Base-by-base conservation (phyloP, 2,329 filamentous ascomycete genomes). In the Epichloe aotearoae region DNA sequence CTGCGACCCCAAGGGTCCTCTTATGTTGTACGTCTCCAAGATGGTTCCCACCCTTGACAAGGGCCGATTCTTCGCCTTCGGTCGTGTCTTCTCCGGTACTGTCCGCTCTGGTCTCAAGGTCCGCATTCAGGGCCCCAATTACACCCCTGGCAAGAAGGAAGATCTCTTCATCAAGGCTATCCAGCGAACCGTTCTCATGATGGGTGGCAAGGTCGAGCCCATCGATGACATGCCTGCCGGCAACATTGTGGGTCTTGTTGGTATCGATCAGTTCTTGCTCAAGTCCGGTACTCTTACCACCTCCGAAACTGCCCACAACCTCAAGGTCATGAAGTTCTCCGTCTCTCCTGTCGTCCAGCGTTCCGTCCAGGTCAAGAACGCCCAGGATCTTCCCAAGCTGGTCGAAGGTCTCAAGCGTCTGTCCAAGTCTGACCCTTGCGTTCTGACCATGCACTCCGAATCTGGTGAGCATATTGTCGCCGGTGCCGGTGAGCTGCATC, bases 281-380 rank as follows among this genome's bases (percentile, higher is more conserved):
- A 98, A 98, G 86, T 97, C 93, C 71, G 93, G 93, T 86, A 98
- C 93, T 67, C 86, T 98, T 65, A 95, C 90, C 75, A 97, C 91
- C 70, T 84, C 80, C 69, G 93, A 98, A 62, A 94, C 88, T 60
- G 91, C 93, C 70, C 93, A 98, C 86, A 98, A 98, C 85, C 78
- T 98, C 67, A 97, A 97, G 86, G 93, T 98, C 77, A 98, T 98
- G 93, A 97, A 96, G 82, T 98, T 98, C 86, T 98, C 93, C 68
- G 93, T 98, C 71, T 97, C 93, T 55, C 93, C 93, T 65, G 93
- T 98, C 76, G 93, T 98, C 61, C 91, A 86, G 77, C 91, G 91
- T 63, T 95, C 93, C 73, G 93, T 98, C 67, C 88, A 96, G 77
- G 91, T 96, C 80, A 97, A 97, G 88, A 98, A 98, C 77, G 93